Percentiles rank a stretch among this genome's conserved stretches.
These are phyloP conservation scores for Paecilomyces dactylethromorphus DNA, from an alignment of 2,329 filamentous ascomycete species.

Conservation along the genomic window DNA sequence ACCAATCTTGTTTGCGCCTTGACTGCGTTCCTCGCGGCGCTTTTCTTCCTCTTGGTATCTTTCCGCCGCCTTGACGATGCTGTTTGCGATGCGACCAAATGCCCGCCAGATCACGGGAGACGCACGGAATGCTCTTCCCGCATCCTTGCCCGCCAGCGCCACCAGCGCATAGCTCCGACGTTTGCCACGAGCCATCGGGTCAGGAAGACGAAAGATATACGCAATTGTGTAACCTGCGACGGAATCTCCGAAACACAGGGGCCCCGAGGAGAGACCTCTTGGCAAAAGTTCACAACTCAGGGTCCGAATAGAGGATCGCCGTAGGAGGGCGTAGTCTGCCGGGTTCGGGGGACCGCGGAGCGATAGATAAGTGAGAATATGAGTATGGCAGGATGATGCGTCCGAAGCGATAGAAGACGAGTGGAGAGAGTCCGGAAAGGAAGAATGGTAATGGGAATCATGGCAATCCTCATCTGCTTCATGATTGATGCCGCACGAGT, in stretches of 20 bases:
- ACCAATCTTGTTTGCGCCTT: constrained; percentile 16
- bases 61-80: constrained; percentile 43
- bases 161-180: constrained; percentile 52
- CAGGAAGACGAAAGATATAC: constrained; percentile 53
- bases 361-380: constrained; percentile 53
- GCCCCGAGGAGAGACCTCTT: constrained; percentile 49
- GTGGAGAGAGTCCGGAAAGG: constrained; percentile 31
- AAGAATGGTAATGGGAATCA: constrained; percentile 29
- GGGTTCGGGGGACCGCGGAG: constrained; percentile 50
- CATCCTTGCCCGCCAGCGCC: constrained; percentile 50
- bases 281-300: constrained; percentile 52
- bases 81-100: constrained; percentile 49
- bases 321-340: constrained; percentile 48
- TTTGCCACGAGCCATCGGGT: constrained; percentile 52
- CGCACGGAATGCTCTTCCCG: constrained; percentile 39
- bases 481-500: constrained; percentile 41
- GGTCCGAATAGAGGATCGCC: constrained; percentile 52
- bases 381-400: constrained; percentile 43
- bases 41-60: constrained; percentile 40
- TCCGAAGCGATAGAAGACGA: constrained; percentile 38
- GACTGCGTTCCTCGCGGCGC: constrained; percentile 32
- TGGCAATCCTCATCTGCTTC: constrained; percentile 29
- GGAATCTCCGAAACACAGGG: constrained; percentile 53
- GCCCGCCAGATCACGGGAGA: constrained; percentile 46
- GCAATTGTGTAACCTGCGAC: constrained; percentile 53